Conservation (phyloP, 1,139 yeast genomes). For the Yamadazyma conglobata region DNA sequence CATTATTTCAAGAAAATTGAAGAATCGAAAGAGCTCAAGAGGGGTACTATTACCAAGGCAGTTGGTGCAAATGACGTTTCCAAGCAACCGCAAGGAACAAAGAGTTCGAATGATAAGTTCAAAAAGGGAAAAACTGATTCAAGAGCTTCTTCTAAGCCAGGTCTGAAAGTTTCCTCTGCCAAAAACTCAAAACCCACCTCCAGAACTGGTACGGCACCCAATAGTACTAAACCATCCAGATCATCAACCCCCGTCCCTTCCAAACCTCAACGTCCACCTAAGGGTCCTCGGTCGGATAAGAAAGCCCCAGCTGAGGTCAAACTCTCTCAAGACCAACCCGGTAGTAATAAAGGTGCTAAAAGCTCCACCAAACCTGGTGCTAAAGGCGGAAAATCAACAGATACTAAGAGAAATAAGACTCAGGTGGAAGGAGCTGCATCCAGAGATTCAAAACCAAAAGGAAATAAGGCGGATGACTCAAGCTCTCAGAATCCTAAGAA, state of each 20-base stretch:
- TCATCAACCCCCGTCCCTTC: conserved; percentile 6
- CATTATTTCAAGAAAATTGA: conserved; percentile 36
- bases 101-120: conserved; percentile 6
- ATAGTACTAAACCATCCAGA: conserved; percentile 7
- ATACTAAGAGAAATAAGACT: too few relatives aligned
- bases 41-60: conserved; percentile 43
- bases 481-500: too few relatives aligned
- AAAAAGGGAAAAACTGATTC: conserved; percentile 1
- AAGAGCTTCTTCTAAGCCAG: conserved; percentile 4
- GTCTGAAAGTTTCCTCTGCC: conserved; percentile 3
- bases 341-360: too few relatives aligned
- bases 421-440: too few relatives aligned
- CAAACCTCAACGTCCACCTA: conserved; percentile 1
- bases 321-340: too few relatives aligned
- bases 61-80: conserved; percentile 28
- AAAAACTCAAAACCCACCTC: conserved; percentile 5
- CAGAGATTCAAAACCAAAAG: too few relatives aligned
- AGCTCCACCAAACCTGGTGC: too few relatives aligned
- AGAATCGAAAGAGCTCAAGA: conserved; percentile 30
- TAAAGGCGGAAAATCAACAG: too few relatives aligned
- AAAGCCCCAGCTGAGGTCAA: too few relatives aligned
- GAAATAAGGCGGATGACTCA: too few relatives aligned
- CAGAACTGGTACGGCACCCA: conserved; percentile 2
- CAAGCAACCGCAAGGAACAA: conserved; percentile 18
- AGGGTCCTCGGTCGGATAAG: not conserved